These are phyloP conservation scores for Solanum paucissectum DNA, from an alignment of 257 asterid species.

Conservation along the genomic window DNA sequence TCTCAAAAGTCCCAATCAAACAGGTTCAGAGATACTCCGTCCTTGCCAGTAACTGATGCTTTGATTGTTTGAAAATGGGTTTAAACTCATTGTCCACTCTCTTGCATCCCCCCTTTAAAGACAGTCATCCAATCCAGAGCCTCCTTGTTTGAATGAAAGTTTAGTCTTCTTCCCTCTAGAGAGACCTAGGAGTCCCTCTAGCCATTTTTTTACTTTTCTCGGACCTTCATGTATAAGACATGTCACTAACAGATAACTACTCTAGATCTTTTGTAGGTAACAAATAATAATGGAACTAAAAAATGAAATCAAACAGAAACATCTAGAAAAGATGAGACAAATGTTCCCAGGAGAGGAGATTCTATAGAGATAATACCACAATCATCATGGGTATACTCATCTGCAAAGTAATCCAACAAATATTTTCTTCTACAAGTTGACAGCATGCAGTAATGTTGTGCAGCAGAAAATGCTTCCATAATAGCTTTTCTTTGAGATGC, in stretches of 20 bases:
- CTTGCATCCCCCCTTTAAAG: not conserved
- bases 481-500: conserved; percentile 72
- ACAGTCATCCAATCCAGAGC: not conserved
- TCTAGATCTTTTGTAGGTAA: not conserved
- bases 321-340: not conserved
- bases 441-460: conserved; percentile 67
- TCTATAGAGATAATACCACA: conserved; percentile 47
- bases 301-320: not conserved
- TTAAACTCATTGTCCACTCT: not conserved
- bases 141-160: not conserved
- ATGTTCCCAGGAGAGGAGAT: not conserved
- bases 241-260: not conserved
- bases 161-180: not conserved
- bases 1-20: not conserved
- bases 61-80: not conserved
- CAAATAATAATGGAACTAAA: not conserved
- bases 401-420: conserved; percentile 83
- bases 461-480: conserved; percentile 66
- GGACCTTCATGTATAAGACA: not conserved
- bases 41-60: not conserved
- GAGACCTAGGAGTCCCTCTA: not conserved
- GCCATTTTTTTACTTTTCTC: not conserved
- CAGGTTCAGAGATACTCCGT: not conserved
- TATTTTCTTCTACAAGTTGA: conserved; percentile 87
- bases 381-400: conserved; percentile 29